Evolutionary conservation across 257 asterid species (phyloP).

Genomic region (Parsonsia alboflavescens): DNA sequence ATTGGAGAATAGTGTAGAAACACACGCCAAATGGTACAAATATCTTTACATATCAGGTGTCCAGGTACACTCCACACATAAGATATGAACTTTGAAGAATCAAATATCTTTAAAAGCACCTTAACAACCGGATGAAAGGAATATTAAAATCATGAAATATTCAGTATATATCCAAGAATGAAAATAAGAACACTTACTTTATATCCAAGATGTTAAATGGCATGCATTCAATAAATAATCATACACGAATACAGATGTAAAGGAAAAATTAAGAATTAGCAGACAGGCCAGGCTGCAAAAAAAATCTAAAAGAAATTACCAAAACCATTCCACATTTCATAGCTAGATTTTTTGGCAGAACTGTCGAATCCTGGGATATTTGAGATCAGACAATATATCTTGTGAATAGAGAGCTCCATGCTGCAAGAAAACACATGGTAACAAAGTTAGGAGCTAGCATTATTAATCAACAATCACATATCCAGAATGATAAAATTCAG

Average conservation of each 20-base stretch:
- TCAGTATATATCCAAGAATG: background rate
- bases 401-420: constrained; percentile 58
- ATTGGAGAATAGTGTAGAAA: background rate
- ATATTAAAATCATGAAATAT: background rate
- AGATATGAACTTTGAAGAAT: background rate
- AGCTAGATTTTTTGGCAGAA: constrained; percentile 32
- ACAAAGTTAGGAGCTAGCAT: background rate
- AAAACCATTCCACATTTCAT: constrained; percentile 60
- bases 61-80: background rate
- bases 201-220: background rate
- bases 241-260: background rate
- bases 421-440: constrained; percentile 30
- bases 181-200: background rate
- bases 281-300: background rate
- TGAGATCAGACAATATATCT: constrained; percentile 56
- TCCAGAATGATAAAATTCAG: background rate
- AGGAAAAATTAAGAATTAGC: constrained; percentile 3
- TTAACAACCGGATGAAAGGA: background rate
- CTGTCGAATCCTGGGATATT: constrained; percentile 50
- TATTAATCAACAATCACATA: background rate
- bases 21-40: background rate
- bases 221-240: background rate
- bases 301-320: constrained; percentile 38
- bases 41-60: background rate
- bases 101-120: background rate